A percentile compares a stretch with the other conserved stretches of the same genome.
phyloP scores from a whole-genome alignment of 1,139 yeast genomes.

The Lodderomyces elongisporus region DNA sequence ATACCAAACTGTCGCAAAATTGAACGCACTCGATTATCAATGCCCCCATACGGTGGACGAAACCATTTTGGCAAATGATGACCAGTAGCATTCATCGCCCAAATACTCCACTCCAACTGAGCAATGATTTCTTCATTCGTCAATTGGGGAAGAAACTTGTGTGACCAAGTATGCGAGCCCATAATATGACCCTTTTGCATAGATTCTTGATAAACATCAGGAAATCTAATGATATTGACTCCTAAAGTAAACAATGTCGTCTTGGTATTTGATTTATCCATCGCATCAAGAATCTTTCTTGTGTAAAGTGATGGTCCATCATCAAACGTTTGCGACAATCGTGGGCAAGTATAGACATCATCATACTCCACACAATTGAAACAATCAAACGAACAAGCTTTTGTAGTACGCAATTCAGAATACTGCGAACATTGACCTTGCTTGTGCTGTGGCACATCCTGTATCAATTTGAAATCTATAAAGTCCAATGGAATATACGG shows the following conservation, averaged over 20 bases:
- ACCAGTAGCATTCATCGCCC: slow-evolving; percentile 98
- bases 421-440: slow-evolving; percentile 56
- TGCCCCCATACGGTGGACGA: slow-evolving; percentile 94
- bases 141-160: slow-evolving; percentile 72
- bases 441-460: slow-evolving; percentile 40
- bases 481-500: slow-evolving; percentile 81
- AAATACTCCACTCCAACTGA: slow-evolving; percentile 88
- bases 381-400: slow-evolving; percentile 83
- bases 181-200: slow-evolving; percentile 65
- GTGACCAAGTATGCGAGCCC: slow-evolving; percentile 94
- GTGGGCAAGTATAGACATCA: slow-evolving; percentile 72
- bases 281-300: slow-evolving; percentile 45
- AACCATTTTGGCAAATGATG: slow-evolving; percentile 88
- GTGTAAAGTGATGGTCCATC: slow-evolving; percentile 90
- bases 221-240: slow-evolving; percentile 67
- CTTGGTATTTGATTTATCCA: slow-evolving; percentile 31
- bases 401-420: slow-evolving; percentile 15
- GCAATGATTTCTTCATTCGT: slow-evolving; percentile 79
- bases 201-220: slow-evolving; percentile 62
- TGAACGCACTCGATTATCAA: slow-evolving; percentile 77
- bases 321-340: slow-evolving; percentile 82
- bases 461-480: slow-evolving; percentile 49
- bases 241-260: slow-evolving; percentile 87
- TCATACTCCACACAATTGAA: slow-evolving; percentile 71
- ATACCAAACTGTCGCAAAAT: slow-evolving; percentile 82